These are phyloP conservation scores for Xylaria sp. DNA, from an alignment of 2,329 filamentous ascomycete species.

Conservation along the genomic window DNA sequence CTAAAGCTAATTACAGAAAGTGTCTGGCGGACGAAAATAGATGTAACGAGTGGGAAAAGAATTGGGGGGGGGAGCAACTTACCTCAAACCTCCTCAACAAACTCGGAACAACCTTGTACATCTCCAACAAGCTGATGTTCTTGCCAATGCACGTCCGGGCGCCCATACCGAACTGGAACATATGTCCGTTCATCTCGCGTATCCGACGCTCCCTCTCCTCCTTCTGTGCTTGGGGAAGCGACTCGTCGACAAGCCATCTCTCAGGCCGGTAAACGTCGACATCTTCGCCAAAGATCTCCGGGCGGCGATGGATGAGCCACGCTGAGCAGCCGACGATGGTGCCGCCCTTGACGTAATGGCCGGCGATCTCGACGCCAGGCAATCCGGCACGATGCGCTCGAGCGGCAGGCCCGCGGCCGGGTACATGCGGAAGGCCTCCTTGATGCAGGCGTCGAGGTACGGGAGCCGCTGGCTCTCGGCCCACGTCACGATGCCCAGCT, in stretches of 20 bases:
- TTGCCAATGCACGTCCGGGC: slow-evolving; percentile 73
- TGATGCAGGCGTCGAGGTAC: slow-evolving; percentile 79
- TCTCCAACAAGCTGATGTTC: slow-evolving; percentile 67
- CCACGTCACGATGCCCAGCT: slow-evolving; percentile 71
- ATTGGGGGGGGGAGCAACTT: slow-evolving; percentile 32
- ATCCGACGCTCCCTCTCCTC: slow-evolving; percentile 58
- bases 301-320: slow-evolving; percentile 74
- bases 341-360: slow-evolving; percentile 67
- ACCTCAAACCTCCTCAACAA: slow-evolving; percentile 70
- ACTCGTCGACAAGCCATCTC: slow-evolving; percentile 62
- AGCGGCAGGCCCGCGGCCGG: slow-evolving; percentile 75
- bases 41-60: not conserved
- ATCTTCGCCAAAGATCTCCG: slow-evolving; percentile 71
- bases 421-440: slow-evolving; percentile 78
- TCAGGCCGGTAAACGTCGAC: slow-evolving; percentile 71
- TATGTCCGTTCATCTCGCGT: slow-evolving; percentile 70
- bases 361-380: slow-evolving; percentile 67
- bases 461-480: slow-evolving; percentile 70
- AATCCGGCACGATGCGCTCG: slow-evolving; percentile 74
- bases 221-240: slow-evolving; percentile 34
- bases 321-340: slow-evolving; percentile 77
- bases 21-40: not conserved
- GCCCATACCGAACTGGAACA: slow-evolving; percentile 77
- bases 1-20: too few species aligned
- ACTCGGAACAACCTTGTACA: slow-evolving; percentile 67